phyloP scores from a whole-genome alignment of 495 filamentous ascomycete species.

The Penicillium tannophilum region DNA sequence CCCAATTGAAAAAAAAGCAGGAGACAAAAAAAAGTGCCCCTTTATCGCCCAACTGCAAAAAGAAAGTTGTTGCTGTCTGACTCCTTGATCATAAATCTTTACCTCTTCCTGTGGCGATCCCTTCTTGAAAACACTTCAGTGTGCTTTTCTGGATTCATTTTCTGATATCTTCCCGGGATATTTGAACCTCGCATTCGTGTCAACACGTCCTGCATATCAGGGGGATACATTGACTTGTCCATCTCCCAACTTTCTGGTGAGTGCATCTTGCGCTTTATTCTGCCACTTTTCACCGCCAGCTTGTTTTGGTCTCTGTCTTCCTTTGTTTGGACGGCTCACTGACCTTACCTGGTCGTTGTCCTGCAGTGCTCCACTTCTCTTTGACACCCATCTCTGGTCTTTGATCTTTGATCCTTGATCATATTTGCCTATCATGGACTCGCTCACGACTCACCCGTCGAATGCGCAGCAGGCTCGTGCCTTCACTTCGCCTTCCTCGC shows the following conservation, averaged over 20 bases:
- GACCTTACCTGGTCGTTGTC: neutral
- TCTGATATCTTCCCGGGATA: neutral
- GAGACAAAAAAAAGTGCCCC: constrained; percentile 21
- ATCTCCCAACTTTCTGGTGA: constrained; percentile 84
- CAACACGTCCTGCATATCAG: constrained; percentile 27
- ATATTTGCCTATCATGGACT: constrained; percentile 63
- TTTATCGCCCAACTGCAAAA: constrained; percentile 6
- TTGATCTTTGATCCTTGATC: constrained; percentile 1
- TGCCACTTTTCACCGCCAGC: constrained; percentile 18
- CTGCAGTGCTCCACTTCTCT: constrained; percentile 5
- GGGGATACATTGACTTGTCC: constrained; percentile 99
- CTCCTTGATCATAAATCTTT: constrained; percentile 19
- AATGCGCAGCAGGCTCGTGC: constrained; percentile 88
- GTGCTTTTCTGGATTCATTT: constrained; percentile 39
- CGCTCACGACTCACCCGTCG: constrained; percentile 84
- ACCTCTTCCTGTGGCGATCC: constrained; percentile 15
- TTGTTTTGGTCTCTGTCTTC: constrained; percentile 3
- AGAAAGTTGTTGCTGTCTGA: constrained; percentile 26
- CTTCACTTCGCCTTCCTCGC: constrained; percentile 83
- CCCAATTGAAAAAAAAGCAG: constrained; percentile 34
- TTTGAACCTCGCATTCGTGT: constrained; percentile 11
- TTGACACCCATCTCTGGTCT: constrained; percentile 1
- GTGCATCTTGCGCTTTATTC: constrained; percentile 26
- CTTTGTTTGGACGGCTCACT: neutral
- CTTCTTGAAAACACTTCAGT: constrained; percentile 48